Percentiles rank a stretch among this genome's conserved stretches.
phyloP scores from a whole-genome alignment of 352 stramenopile species.

The Pythium myriotylum region DNA sequence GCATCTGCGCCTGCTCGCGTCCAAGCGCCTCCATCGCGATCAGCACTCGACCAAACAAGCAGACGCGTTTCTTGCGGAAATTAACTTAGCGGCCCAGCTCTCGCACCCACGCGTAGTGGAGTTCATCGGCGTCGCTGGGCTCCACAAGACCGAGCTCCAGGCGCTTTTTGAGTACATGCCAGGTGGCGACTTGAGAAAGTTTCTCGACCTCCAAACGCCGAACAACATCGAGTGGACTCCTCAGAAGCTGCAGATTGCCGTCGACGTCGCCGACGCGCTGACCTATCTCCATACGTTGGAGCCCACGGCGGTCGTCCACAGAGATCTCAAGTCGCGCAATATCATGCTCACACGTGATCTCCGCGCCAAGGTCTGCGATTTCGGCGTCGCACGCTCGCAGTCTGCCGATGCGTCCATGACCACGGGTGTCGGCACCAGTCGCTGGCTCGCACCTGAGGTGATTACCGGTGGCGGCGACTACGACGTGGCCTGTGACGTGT shows the following conservation, averaged over 20 bases:
- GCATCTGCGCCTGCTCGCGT: conserved; percentile 1
- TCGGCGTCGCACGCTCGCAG: conserved; percentile 10
- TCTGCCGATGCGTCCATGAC: conserved; percentile 18
- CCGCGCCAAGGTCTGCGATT: conserved; percentile 24
- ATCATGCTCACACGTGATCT: conserved; percentile 10
- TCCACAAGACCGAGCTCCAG: conserved; percentile 4
- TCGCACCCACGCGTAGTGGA: conserved; percentile 3
- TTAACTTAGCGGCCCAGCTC: conserved; percentile 1
- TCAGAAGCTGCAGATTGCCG: conserved; percentile 11
- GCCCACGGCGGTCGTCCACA: conserved; percentile 10
- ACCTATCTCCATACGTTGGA: conserved; percentile 1
- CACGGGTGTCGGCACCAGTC: conserved; percentile 20
- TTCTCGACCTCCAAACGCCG: not conserved
- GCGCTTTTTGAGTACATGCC: conserved; percentile 12
- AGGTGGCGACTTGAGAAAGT: not conserved
- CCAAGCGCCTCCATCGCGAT: not conserved
- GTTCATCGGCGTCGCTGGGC: conserved; percentile 9
- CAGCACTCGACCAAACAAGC: not conserved
- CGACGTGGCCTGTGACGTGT: conserved; percentile 9
- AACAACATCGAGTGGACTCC: not conserved
- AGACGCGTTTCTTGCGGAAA: conserved; percentile 2
- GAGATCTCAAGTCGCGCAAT: conserved; percentile 28
- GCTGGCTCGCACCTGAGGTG: conserved; percentile 24
- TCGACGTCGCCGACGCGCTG: conserved; percentile 11
- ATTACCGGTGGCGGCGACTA: conserved; percentile 16